Percentiles rank a stretch among this genome's conserved stretches.
These are phyloP conservation scores for Lichina pygmaea DNA, from an alignment of 495 filamentous ascomycete genomes.

Conservation along the genomic window DNA sequence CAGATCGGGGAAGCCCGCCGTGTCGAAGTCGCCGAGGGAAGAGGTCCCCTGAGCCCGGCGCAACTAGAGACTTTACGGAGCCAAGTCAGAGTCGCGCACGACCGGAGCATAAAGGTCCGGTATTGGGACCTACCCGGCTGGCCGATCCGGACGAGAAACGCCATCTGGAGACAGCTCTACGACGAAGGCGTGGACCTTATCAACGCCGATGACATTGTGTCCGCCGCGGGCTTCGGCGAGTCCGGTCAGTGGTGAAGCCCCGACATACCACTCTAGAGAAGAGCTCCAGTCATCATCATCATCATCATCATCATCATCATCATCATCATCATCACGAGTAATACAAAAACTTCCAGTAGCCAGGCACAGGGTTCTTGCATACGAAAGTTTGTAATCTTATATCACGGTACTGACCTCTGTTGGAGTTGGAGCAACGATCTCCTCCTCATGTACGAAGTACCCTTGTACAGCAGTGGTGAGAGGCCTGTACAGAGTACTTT, in stretches of 20 bases:
- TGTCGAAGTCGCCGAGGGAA: slow-evolving; percentile 16
- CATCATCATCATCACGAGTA: too few relatives aligned
- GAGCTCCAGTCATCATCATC: too few relatives aligned
- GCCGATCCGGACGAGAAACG: slow-evolving; percentile 46
- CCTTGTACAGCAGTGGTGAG: too few relatives aligned
- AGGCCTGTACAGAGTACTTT: too few relatives aligned
- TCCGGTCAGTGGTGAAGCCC: not conserved
- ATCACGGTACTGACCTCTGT: too few relatives aligned
- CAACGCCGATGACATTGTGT: slow-evolving; percentile 46
- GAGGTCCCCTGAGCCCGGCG: slow-evolving; percentile 13
- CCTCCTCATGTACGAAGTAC: too few relatives aligned
- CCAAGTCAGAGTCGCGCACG: slow-evolving; percentile 42
- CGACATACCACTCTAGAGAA: too few relatives aligned
- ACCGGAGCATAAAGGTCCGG: slow-evolving; percentile 38
- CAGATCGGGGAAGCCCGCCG: not conserved
- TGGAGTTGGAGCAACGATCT: too few relatives aligned
- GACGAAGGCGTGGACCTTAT: slow-evolving; percentile 44
- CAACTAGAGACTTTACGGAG: slow-evolving; percentile 33
- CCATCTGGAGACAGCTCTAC: slow-evolving; percentile 46
- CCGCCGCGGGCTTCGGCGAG: slow-evolving; percentile 4
- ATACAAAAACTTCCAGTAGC: too few relatives aligned
- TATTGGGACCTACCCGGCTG: slow-evolving; percentile 64
- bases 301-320: too few relatives aligned
- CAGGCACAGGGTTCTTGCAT: too few relatives aligned
- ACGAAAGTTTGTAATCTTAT: too few relatives aligned